Evolutionary conservation across 257 asterid species (phyloP), one percentile per base, ranked within the genome.

Genomic region (Scutellaria galericulata): DNA sequence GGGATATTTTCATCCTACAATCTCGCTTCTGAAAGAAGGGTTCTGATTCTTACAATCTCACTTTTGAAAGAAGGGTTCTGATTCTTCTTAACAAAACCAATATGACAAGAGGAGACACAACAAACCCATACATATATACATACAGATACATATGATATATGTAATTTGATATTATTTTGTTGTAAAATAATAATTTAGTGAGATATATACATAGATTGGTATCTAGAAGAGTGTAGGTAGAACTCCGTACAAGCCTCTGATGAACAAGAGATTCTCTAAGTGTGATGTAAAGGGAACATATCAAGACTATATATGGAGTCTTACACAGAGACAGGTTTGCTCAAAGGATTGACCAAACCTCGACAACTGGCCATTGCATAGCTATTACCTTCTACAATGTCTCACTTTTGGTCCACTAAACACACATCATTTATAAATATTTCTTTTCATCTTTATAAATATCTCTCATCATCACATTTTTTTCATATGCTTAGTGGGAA

Each of bases 211-310:
- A 31, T 31, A 31, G 0, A 31, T 31, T 72, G 86, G 82, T 56
- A 74, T 65, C 27, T 24, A 39, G 77, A 79, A 77, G 69, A 75
- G 47, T 57, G 77, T 56, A 59, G 66, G 71, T 79, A 61, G 37
- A 73, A 5, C 1, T 74, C 87, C 82, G 85, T 86, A 84, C 88
- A 74, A 53, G 68, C 66, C 64, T 50, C 64, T 74, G 40, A 64
- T 66, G 75, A 58, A 44, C 70, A 73, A 78, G 82, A 83, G 86
- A 86, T 77, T 82, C 89, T 58, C 15, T 5, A 59, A 79, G 79
- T 78, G 75, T 78, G 70, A 64, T 53, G 51, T 31, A 51, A 79
- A 77, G 91, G 86, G 77, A 80, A 74, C 90, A 86, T 3, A 71
- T 31, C 72, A 74, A 62, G 74, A 44, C 65, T 14, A 24, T n/a